A percentile compares a stretch with the other conserved stretches of the same genome.
phyloP scores from a whole-genome alignment of 2,329 filamentous ascomycete species.

The Diaporthe nobilis region DNA sequence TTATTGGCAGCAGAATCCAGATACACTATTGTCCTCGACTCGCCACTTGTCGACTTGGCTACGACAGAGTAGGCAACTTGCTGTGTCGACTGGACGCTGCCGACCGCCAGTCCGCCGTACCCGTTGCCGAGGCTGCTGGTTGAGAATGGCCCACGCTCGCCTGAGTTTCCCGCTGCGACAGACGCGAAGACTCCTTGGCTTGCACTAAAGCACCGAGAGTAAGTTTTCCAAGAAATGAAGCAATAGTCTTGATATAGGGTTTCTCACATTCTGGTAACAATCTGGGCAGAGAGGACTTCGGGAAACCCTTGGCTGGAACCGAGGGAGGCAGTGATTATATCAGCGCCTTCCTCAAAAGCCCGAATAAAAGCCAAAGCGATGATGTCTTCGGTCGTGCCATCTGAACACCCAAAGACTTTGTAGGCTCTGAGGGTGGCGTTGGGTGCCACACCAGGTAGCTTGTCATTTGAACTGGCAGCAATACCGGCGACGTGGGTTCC shows the following conservation, averaged over 20 bases:
- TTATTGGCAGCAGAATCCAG: not conserved
- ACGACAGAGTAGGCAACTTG: slow-evolving; percentile 19
- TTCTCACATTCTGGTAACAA: slow-evolving; percentile 8
- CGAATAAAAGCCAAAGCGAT: not conserved
- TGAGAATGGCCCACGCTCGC: not conserved
- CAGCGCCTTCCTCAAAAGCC: slow-evolving; percentile 7
- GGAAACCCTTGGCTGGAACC: slow-evolving; percentile 11
- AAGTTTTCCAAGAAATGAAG: not conserved
- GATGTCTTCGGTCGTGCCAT: slow-evolving; percentile 16
- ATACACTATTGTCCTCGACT: slow-evolving; percentile 8
- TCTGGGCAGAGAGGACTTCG: not conserved
- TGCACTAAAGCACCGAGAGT: not conserved
- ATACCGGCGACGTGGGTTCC: slow-evolving; percentile 7
- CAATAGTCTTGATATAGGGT: no score
- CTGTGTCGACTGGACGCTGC: slow-evolving; percentile 21
- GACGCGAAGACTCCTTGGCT: slow-evolving; percentile 3
- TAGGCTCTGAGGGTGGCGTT: not conserved
- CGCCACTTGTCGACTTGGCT: slow-evolving; percentile 10
- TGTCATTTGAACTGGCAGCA: not conserved
- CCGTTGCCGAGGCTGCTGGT: slow-evolving; percentile 27
- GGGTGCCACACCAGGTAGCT: not conserved
- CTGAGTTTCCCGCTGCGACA: not conserved
- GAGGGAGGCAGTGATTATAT: slow-evolving; percentile 16
- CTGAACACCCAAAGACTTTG: slow-evolving; percentile 1
- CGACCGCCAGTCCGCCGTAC: slow-evolving; percentile 7